A percentile compares a stretch with the other conserved stretches of the same genome.
These are phyloP conservation scores for Byssochlamys sp. DNA, from an alignment of 2,329 filamentous ascomycete genomes.

Conservation along the genomic window DNA sequence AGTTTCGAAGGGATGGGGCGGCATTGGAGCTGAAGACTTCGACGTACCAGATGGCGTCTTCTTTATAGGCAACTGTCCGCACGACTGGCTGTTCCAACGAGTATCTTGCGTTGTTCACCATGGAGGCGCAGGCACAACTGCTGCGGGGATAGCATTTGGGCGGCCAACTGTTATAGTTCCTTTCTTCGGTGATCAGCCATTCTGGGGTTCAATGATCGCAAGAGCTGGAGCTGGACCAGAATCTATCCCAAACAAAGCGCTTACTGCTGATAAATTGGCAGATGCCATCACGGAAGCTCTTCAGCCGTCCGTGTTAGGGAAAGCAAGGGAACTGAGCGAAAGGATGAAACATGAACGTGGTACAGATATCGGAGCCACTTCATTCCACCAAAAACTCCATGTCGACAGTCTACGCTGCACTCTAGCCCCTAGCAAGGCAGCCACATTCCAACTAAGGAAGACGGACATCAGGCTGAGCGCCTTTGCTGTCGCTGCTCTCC, in stretches of 20 bases:
- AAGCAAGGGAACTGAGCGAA: constrained; percentile 49
- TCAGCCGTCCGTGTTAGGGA: constrained; percentile 49
- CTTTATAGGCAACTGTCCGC: constrained; percentile 75
- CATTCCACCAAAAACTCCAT: constrained; percentile 62
- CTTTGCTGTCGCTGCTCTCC: constrained; percentile 61
- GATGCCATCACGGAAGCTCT: constrained; percentile 54
- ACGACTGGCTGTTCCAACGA: constrained; percentile 78
- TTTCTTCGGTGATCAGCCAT: constrained; percentile 78
- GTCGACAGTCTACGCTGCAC: constrained; percentile 59
- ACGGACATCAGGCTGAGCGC: constrained; percentile 60
- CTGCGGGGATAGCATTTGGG: constrained; percentile 71
- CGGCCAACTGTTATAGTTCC: constrained; percentile 74
- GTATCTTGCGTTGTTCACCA: constrained; percentile 80
- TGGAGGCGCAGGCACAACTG: constrained; percentile 78
- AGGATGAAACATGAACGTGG: constrained; percentile 60
- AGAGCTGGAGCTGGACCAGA: constrained; percentile 61
- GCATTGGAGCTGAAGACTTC: constrained; percentile 62
- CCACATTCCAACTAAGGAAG: constrained; percentile 64
- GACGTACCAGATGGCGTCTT: constrained; percentile 66
- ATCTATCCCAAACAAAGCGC: constrained; percentile 58
- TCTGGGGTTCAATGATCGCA: constrained; percentile 70
- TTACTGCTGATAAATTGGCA: constrained; percentile 58
- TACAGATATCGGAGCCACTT: constrained; percentile 52
- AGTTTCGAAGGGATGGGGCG: constrained; percentile 82
- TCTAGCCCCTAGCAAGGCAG: constrained; percentile 56